Evolutionary conservation across 1,284 basidiomycete species (phyloP), one percentile per base, ranked within the genome.

Genomic region (Microbotryomycetes sp.): DNA sequence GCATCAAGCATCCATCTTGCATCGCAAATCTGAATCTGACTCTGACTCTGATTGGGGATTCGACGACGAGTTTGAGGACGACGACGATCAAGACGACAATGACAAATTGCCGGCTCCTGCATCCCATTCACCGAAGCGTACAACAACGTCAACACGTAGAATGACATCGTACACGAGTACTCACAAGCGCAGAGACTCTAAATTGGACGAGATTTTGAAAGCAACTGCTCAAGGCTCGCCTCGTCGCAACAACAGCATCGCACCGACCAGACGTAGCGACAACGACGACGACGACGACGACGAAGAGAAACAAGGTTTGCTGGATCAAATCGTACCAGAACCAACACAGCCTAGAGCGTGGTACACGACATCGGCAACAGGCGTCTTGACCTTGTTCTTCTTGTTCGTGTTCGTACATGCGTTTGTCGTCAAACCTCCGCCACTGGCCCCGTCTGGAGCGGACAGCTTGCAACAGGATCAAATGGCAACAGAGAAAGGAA

Each of bases 351-450:
- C 50, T 22, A 25, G 50, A n/a, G 50, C 50, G 23, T n/a, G 25
- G 25, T 30, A 29, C 12, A 9, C 25, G 30, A 52, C 50, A 15
- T 3, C 30, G 25, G 25, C 50, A 30, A 52, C 50, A 19, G 50
- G n/a, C 25, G 30, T 52, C n/a, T 26, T 52, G 25, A 29, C 30
- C 50, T 30, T 52, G 25, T 52, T 52, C 50, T 52, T 52, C 19
- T 23, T 19, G 9, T 23, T 52, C 26, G 30, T 52, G 9, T 19
- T 52, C 2, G 25, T n/a, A 25, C n/a, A 29, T 14, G 50, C 50
- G n/a, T 25, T n/a, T n/a, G n/a, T n/a, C n/a, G n/a, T n/a, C n/a
- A n/a, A n/a, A n/a, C n/a, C n/a, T n/a, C n/a, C n/a, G n/a, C n/a
- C n/a, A n/a, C n/a, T n/a, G n/a, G n/a, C n/a, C n/a, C n/a, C n/a